Evolutionary conservation across 129 eudicot species (phyloP).

Genomic region (Tagetes patula): DNA sequence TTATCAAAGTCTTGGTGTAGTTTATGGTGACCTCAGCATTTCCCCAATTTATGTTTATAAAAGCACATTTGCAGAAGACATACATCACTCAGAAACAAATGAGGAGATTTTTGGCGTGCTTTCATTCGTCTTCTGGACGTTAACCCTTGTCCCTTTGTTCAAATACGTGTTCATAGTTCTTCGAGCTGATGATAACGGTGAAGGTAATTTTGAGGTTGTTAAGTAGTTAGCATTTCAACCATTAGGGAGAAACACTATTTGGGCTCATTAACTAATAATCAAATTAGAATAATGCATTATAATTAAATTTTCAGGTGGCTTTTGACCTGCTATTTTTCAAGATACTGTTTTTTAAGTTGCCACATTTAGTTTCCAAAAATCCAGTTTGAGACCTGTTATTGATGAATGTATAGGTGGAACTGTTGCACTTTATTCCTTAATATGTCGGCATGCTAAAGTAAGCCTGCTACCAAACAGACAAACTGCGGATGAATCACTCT

Average conservation of each 20-base stretch:
- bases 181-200: conserved; percentile 85
- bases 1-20: conserved; percentile 83
- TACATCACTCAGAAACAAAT: conserved; percentile 74
- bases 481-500: conserved; percentile 64
- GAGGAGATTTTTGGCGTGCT: conserved; percentile 86
- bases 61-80: conserved; percentile 74
- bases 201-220: conserved; percentile 39
- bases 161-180: conserved; percentile 84
- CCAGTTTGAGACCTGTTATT: not conserved
- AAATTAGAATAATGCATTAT: not conserved
- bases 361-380: conserved; percentile 12
- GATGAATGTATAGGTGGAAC: conserved; percentile 62
- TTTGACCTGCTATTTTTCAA: not conserved
- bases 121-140: conserved; percentile 82
- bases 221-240: not conserved
- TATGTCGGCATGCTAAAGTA: conserved; percentile 81
- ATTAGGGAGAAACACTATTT: not conserved
- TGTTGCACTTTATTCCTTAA: conserved; percentile 81
- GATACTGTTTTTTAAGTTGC: not conserved
- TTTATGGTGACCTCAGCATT: conserved; percentile 79
- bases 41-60: conserved; percentile 82
- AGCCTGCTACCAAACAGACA: conserved; percentile 79
- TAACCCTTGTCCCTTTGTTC: conserved; percentile 71
- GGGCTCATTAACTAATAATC: not conserved
- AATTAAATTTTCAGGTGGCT: not conserved